Evolutionary conservation across 2,329 filamentous ascomycete genomes (phyloP).

Genomic region (Fusarium hostae): DNA sequence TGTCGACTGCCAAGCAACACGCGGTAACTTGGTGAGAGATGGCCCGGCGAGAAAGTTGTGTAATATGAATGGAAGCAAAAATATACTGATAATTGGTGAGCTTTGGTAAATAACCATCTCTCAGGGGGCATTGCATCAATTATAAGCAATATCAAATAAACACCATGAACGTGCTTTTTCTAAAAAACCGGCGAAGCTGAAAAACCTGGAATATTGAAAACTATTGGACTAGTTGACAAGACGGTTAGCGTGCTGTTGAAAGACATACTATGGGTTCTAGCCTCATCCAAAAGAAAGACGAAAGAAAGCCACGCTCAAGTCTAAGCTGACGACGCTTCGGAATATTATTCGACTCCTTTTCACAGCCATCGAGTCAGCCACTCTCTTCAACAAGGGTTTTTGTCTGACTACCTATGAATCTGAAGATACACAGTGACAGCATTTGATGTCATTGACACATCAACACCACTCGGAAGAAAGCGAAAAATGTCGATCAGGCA

Average conservation of each 20-base stretch:
- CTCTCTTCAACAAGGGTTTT: background rate
- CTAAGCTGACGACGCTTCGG: background rate
- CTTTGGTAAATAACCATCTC: background rate
- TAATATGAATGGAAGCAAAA: background rate
- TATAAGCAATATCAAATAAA: background rate
- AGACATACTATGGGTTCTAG: background rate
- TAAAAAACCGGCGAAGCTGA: background rate
- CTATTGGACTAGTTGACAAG: conserved; percentile 1
- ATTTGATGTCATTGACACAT: conserved; percentile 11
- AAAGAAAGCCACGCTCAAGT: background rate
- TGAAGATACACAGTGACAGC: background rate
- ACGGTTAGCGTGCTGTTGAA: background rate
- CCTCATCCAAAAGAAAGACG: background rate
- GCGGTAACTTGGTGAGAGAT: background rate
- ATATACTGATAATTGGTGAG: background rate
- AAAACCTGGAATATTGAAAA: conserved; percentile 2
- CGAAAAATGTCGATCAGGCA: conserved; percentile 23
- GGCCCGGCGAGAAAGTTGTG: background rate
- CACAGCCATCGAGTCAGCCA: background rate
- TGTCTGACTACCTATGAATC: background rate
- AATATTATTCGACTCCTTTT: conserved; percentile 3
- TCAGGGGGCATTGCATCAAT: background rate
- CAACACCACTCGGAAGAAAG: conserved; percentile 29
- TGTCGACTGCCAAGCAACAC: background rate
- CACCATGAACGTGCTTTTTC: background rate